Base-by-base conservation (phyloP, 1,284 basidiomycete species). In the Wolfiporia cocos region DNA sequence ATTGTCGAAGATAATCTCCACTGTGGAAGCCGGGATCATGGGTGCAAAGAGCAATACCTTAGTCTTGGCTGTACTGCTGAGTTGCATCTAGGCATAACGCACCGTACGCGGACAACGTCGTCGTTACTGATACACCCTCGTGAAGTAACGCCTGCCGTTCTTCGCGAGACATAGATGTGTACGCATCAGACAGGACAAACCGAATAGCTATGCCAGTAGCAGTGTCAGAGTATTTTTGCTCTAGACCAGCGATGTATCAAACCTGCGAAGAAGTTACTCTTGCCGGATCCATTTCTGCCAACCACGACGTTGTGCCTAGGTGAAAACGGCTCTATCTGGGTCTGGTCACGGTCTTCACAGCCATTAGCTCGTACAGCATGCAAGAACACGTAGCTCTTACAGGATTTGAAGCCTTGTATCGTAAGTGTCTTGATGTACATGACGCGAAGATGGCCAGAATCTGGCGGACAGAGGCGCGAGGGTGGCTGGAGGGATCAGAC, bases 381-480 rank as follows among this genome's bases (percentile, higher is more conserved):
- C 12, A 32, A 12, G 26, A 10, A 26, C n/a, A 34, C n/a, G 55
- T 19, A 17, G 15, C 5, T 5, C 74, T 54, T 57, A 81, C 94
- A 98, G 23, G 92, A 95, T 68, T 97, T 98, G 80, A 98, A 98
- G 50, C 95, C 94, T 58, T 93, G 90, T 48, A 97, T 90, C 2
- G 92, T 94, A 30, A 95, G 71, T 6, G 90, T 93, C 65, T 95
- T 92, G 68, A 93, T 93, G 58, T 83, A 82, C 88, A 87, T 86
- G 37, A 29, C 24, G 34, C 17, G 21, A n/a, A n/a, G n/a, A n/a
- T n/a, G n/a, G n/a, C n/a, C n/a, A n/a, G n/a, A n/a, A n/a, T n/a
- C n/a, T n/a, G n/a, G n/a, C n/a, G n/a, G n/a, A n/a, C n/a, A n/a
- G n/a, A n/a, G n/a, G n/a, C n/a, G n/a, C n/a, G n/a, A n/a, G n/a